Conservation (phyloP, 257 asterid species). For the Solanum chaucha region DNA sequence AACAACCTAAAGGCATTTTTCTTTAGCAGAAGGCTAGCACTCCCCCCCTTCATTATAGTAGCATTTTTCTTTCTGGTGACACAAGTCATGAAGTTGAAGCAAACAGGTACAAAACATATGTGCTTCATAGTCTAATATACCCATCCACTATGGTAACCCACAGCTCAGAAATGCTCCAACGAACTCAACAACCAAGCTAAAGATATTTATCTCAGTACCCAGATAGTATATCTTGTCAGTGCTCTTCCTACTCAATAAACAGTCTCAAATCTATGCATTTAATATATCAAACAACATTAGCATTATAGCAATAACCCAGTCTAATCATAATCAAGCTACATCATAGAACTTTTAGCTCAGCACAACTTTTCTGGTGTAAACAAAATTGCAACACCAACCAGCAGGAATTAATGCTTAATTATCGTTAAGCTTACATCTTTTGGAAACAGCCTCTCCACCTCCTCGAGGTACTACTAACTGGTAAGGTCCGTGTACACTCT, state of each 20-base stretch:
- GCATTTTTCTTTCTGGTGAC: not conserved
- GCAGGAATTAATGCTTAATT: not conserved
- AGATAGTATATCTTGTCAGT: not conserved
- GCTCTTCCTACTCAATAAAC: not conserved
- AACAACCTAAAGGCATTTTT: not conserved
- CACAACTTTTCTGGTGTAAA: not conserved
- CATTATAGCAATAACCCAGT: not conserved
- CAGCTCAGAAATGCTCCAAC: not conserved
- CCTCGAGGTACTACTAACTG: no score
- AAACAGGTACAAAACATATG: not conserved
- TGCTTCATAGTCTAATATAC: not conserved
- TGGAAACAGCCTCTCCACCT: no score
- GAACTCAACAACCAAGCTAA: not conserved
- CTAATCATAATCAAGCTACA: not conserved
- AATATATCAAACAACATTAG: not conserved
- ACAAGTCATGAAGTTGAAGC: not conserved
- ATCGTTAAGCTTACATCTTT: not conserved
- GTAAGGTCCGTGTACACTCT: no score
- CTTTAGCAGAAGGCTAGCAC: not conserved
- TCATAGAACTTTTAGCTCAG: not conserved
- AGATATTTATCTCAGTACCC: no score
- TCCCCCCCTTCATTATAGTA: not conserved
- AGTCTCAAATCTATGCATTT: not conserved
- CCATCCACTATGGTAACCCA: not conserved
- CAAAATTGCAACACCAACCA: not conserved